Base-by-base conservation (phyloP, 345 rosid species). In the Pugionium dolabratum region DNA sequence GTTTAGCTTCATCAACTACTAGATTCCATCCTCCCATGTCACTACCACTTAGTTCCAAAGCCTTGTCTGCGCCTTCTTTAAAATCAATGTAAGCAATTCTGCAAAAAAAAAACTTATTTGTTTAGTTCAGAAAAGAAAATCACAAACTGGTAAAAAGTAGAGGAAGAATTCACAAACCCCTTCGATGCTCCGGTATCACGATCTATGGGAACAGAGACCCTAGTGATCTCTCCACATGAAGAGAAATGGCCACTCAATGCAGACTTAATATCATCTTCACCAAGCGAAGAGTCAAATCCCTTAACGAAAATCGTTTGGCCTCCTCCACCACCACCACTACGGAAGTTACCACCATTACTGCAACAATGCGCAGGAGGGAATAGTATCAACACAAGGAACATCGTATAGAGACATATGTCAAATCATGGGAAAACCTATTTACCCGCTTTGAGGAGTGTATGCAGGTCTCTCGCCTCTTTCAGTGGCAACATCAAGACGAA, bases 11-110 rank as follows among this genome's bases (percentile, higher is more conserved):
- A 1, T 88, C 85, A 39, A 94, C 95, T 0, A 79, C 50, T 40
- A 90, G 49, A 31, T 58, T 66, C 66, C 75, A 67, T 4, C 71
- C 86, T 6, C 79, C 81, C 32, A 90, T 34, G 3, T 88, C 82
- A 52, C 79, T 63, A 7, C 89, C 93, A 71, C 73, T 49, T 5
- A 86, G 79, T 36, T 84, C 95, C 27, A 82, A 66, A 0, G 96
- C 99, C 64, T 84, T 88, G 75, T 64, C 84, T 33, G 82, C 39
- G 4, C 54, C 48, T n/a, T 85, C 86, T 0, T 59, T 27, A 26
- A 91, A 91, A 34, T 83, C 93, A 54, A 94, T 1, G 70, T 84
- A 90, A 3, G 97, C 95, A 78, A 81, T 71, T 66, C 97, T 94
- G 82, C 2, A 59, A 42, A 3, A 49, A 4, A 40, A 40, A 1